Percentiles rank a stretch among this genome's conserved stretches.
Evolutionary conservation across 306 rosid genomes (phyloP).

Genomic region (Cercis canadensis): DNA sequence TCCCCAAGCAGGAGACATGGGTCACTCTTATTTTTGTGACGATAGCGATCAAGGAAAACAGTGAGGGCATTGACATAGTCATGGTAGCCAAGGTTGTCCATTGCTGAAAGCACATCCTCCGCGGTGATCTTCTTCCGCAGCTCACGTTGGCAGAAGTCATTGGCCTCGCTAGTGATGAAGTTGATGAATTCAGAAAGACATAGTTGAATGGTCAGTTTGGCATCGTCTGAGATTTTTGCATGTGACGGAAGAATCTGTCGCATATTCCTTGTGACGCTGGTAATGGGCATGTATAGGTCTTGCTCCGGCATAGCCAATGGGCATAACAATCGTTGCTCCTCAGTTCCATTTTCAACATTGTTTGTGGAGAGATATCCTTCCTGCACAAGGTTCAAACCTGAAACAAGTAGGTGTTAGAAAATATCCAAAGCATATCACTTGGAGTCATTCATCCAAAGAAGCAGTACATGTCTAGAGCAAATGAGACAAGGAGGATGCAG

Average conservation of each 20-base stretch:
- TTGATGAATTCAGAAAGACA: constrained; percentile 80
- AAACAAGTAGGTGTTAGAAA: no score
- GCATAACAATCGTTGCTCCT: no score
- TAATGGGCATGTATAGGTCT: constrained; percentile 79
- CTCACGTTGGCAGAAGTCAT: constrained; percentile 66
- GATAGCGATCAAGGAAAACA: constrained; percentile 56
- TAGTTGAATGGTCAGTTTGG: constrained; percentile 75
- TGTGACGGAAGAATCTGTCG: constrained; percentile 65
- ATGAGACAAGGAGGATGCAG: no score
- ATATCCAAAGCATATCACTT: no score
- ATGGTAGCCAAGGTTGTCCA: constrained; percentile 73
- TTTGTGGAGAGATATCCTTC: no score
- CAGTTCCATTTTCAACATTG: no score
- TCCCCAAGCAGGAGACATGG: no score
- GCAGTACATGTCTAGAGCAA: no score
- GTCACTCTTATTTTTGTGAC: no score
- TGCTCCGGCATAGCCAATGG: no score
- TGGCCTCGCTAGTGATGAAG: constrained; percentile 81
- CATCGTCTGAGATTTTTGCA: constrained; percentile 79
- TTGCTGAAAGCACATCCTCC: constrained; percentile 76
- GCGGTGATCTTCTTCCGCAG: constrained; percentile 74
- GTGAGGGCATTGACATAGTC: constrained; percentile 61
- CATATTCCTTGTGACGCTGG: constrained; percentile 81
- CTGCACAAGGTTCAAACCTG: no score
- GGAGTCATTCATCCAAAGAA: no score